These are phyloP conservation scores for Trypanosoma melophagium DNA, from an alignment of 208 protist genomes.

Conservation along the genomic window DNA sequence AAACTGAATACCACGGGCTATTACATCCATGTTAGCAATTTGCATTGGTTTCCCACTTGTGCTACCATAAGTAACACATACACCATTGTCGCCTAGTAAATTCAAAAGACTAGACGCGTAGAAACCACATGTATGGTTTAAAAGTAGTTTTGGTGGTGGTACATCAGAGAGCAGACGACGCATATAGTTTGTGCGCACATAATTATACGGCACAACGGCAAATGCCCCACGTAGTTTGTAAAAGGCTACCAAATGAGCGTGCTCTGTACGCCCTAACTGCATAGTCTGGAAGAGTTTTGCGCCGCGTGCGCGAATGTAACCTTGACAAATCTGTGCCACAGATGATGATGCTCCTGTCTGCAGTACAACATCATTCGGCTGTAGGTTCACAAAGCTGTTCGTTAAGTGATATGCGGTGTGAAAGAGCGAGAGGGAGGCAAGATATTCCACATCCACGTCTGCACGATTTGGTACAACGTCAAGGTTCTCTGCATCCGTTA, in stretches of 20 bases:
- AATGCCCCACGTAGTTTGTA: constrained; percentile 84
- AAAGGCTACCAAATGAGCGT: constrained; percentile 78
- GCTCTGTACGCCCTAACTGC: constrained; percentile 88
- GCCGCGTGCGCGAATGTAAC: constrained; percentile 80
- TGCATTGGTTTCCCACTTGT: constrained; percentile 93
- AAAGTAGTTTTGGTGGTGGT: constrained; percentile 90
- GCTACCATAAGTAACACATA: constrained; percentile 96
- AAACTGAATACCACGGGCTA: constrained; percentile 89
- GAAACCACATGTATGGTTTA: constrained; percentile 94
- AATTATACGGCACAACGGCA: constrained; percentile 87
- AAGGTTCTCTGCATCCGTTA: constrained; percentile 82
- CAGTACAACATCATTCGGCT: constrained; percentile 86
- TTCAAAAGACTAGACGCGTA: constrained; percentile 88
- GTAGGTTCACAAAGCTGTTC: constrained; percentile 92
- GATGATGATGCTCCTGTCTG: constrained; percentile 86
- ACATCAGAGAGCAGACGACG: constrained; percentile 90
- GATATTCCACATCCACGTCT: constrained; percentile 92
- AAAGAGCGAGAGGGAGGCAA: constrained; percentile 93
- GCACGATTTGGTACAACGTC: constrained; percentile 87
- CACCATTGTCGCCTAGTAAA: constrained; percentile 86
- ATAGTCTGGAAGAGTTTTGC: constrained; percentile 90
- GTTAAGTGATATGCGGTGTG: constrained; percentile 96
- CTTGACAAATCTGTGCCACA: constrained; percentile 87
- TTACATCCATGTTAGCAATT: constrained; percentile 91
- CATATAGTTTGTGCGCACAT: constrained; percentile 90